phyloP scores from a whole-genome alignment of 495 filamentous ascomycete genomes.

The Amniculicola lignicola region DNA sequence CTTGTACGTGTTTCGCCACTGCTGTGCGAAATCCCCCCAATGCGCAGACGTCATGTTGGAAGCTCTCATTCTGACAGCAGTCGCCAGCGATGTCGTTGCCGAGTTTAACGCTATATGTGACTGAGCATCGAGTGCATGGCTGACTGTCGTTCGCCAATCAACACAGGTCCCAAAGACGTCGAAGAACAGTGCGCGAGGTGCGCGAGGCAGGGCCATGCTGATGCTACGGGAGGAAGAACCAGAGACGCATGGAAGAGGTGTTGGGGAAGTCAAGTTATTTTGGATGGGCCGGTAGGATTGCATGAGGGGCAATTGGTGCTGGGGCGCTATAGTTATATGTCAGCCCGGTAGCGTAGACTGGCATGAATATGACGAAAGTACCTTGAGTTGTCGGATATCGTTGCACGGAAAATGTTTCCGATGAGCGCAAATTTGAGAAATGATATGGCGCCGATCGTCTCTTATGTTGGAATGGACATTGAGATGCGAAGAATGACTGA shows the following conservation, averaged over 20 bases:
- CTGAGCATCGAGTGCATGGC: slow-evolving; percentile 47
- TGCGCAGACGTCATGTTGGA: slow-evolving; percentile 51
- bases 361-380: no score
- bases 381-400: no score
- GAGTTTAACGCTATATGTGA: slow-evolving; percentile 45
- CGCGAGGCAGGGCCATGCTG: slow-evolving; percentile 12
- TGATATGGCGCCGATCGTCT: no score
- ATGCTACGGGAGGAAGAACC: neutral
- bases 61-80: slow-evolving; percentile 48
- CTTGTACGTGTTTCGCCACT: slow-evolving; percentile 66
- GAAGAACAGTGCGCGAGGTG: slow-evolving; percentile 54
- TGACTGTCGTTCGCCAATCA: slow-evolving; percentile 64
- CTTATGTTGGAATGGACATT: no score
- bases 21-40: slow-evolving; percentile 61
- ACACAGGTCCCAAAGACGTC: slow-evolving; percentile 78
- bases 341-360: no score
- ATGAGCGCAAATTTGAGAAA: no score
- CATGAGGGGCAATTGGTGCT: no score
- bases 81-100: slow-evolving; percentile 44
- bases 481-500: no score
- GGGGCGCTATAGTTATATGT: no score
- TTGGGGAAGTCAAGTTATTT: slow-evolving; percentile 7
- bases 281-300: slow-evolving; percentile 4
- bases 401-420: no score
- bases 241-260: slow-evolving; percentile 2